These are phyloP conservation scores for Haberlea rhodopensis DNA, from an alignment of 257 asterid species.

Conservation along the genomic window DNA sequence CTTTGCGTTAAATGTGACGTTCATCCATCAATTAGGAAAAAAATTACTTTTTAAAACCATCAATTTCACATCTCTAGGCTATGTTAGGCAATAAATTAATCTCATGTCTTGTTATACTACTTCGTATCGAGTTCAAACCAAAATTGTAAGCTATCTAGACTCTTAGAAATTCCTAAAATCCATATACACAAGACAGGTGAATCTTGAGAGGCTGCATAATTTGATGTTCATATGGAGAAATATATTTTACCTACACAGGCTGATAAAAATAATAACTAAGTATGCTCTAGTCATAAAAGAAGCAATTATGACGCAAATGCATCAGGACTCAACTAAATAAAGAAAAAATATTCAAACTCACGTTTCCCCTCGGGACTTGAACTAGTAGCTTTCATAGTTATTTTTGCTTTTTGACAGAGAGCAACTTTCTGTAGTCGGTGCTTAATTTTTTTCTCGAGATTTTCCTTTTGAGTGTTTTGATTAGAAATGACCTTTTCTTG, in stretches of 20 bases:
- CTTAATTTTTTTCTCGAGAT: slow-evolving; percentile 30
- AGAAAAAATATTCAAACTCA: slow-evolving; percentile 22
- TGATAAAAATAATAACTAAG: not conserved
- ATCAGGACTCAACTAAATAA: not conserved
- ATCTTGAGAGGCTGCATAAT: not conserved
- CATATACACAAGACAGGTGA: not conserved
- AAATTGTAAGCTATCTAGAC: not conserved
- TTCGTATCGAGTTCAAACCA: not conserved
- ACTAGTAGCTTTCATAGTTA: slow-evolving; percentile 22
- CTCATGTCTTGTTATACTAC: not conserved
- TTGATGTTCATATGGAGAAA: not conserved
- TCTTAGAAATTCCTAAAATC: too few species aligned
- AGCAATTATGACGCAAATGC: not conserved
- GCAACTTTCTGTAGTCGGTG: slow-evolving; percentile 33
- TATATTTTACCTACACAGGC: not conserved
- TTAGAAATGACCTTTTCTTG: slow-evolving; percentile 35
- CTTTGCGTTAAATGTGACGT: not conserved
- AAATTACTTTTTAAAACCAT: not conserved
- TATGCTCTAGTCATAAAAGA: not conserved
- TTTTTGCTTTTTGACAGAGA: slow-evolving; percentile 29
- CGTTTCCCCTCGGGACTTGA: slow-evolving; percentile 31
- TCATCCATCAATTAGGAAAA: not conserved
- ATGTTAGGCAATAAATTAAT: not conserved
- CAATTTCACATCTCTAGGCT: not conserved
- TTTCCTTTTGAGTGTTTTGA: slow-evolving; percentile 22